Conservation (phyloP, 225 moss, liverwort and hornwort species). For the Rhytidiadelphus loreus region DNA sequence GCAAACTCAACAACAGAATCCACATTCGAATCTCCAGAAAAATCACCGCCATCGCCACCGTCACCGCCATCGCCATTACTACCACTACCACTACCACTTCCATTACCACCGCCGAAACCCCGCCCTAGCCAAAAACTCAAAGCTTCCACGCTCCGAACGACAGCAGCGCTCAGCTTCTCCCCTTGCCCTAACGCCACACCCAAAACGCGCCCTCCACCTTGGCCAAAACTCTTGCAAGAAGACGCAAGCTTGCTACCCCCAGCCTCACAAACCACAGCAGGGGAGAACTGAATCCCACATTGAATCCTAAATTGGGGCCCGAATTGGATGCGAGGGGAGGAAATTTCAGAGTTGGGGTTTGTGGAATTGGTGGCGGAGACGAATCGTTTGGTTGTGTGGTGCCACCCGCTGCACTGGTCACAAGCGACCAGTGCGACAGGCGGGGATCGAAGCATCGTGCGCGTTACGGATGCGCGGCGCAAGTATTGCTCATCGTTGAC, state of each 20-base stretch:
- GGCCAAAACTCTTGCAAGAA: background rate
- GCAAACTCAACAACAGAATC: background rate
- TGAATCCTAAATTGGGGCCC: background rate
- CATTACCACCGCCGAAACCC: background rate
- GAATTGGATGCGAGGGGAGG: background rate
- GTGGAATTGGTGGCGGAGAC: background rate
- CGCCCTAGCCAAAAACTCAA: background rate
- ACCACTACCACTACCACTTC: background rate
- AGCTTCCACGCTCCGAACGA: conserved; percentile 13
- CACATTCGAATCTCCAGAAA: conserved; percentile 4
- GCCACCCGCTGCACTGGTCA: background rate
- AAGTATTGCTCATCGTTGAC: background rate
- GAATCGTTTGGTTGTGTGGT: background rate
- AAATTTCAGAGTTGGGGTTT: background rate
- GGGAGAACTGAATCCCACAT: background rate
- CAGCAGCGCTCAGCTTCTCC: conserved; percentile 10
- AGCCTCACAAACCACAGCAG: background rate
- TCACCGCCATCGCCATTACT: background rate
- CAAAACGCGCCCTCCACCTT: background rate
- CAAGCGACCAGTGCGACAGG: background rate
- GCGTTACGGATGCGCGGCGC: background rate
- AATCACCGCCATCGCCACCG: background rate
- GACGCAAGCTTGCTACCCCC: background rate
- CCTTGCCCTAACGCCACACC: conserved; percentile 11
- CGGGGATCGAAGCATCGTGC: conserved; percentile 2